Evolutionary conservation across 1,284 basidiomycete species (phyloP).

Genomic region (Microbotryum saponariae): DNA sequence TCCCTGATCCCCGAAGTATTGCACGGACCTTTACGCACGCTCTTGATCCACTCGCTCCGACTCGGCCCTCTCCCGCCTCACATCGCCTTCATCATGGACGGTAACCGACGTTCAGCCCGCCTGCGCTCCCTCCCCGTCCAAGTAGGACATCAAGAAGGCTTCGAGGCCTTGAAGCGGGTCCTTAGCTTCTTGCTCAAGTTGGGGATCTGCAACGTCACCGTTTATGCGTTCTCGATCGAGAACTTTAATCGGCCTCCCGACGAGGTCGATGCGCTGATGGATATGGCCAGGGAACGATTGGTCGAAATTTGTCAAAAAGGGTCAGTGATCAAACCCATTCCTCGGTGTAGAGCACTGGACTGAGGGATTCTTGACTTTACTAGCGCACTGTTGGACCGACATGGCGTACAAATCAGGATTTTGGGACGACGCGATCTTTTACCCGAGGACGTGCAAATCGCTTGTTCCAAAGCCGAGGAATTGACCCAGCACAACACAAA

Average conservation of each 20-base stretch:
- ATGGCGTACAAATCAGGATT: constrained; percentile 78
- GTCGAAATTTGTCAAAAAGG: constrained; percentile 73
- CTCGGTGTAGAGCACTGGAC: neutral
- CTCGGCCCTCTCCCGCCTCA: constrained; percentile 79
- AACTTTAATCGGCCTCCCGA: constrained; percentile 85
- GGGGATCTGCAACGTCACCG: constrained; percentile 71
- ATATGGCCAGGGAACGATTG: constrained; percentile 70
- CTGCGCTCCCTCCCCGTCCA: constrained; percentile 61
- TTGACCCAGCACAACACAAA: constrained; percentile 66
- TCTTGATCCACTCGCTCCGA: constrained; percentile 31
- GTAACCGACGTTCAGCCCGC: constrained; percentile 88
- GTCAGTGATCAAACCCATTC: constrained; percentile 47
- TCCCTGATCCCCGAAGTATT: constrained; percentile 13
- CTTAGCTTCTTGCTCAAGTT: constrained; percentile 62
- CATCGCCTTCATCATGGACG: constrained; percentile 97
- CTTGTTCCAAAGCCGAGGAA: constrained; percentile 65
- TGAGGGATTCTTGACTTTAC: neutral
- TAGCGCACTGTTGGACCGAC: constrained; percentile 67
- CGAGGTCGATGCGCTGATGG: constrained; percentile 85
- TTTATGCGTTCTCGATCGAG: constrained; percentile 94
- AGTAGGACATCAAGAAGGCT: constrained; percentile 80
- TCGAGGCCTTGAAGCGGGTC: constrained; percentile 70
- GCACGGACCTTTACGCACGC: constrained; percentile 21
- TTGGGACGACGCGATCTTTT: constrained; percentile 71
- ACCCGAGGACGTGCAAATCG: constrained; percentile 62